Evolutionary conservation across 2,329 filamentous ascomycete species (phyloP).

Genomic region (Cytospora piceae): DNA sequence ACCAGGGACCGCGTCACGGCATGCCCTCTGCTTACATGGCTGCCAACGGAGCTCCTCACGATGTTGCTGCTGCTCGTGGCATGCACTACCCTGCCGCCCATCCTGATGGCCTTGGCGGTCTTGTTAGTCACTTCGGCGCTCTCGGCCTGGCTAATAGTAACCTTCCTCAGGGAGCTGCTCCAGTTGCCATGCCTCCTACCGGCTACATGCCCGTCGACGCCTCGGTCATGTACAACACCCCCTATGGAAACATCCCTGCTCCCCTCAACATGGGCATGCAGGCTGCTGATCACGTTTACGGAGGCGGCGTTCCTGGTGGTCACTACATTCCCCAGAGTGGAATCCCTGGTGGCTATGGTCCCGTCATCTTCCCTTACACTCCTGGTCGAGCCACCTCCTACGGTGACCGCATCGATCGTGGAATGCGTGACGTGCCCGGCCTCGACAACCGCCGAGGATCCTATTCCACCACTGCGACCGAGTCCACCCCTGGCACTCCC

Average conservation of each 20-base stretch:
- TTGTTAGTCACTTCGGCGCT: slow-evolving; percentile 32
- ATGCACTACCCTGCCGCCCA: slow-evolving; percentile 34
- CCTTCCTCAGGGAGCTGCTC: slow-evolving; percentile 33
- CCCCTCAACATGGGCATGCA: slow-evolving; percentile 29
- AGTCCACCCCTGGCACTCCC: slow-evolving; percentile 68
- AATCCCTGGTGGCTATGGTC: slow-evolving; percentile 35
- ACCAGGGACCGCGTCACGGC: slow-evolving; percentile 32
- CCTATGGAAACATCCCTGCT: slow-evolving; percentile 29
- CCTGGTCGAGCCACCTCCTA: slow-evolving; percentile 52
- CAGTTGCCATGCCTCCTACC: slow-evolving; percentile 31
- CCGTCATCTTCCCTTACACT: slow-evolving; percentile 53
- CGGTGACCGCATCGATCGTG: slow-evolving; percentile 51
- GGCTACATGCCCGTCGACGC: slow-evolving; percentile 34
- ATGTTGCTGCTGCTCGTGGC: slow-evolving; percentile 32
- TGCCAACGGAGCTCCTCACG: slow-evolving; percentile 34
- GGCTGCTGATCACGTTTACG: slow-evolving; percentile 36
- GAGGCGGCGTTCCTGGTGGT: slow-evolving; percentile 32
- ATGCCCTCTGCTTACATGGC: slow-evolving; percentile 33
- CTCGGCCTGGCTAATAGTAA: slow-evolving; percentile 33
- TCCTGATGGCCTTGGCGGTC: slow-evolving; percentile 30
- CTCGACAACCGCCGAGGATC: slow-evolving; percentile 69
- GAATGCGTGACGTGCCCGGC: slow-evolving; percentile 59
- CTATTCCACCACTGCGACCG: slow-evolving; percentile 63
- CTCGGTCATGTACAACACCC: slow-evolving; percentile 33
- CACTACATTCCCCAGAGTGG: slow-evolving; percentile 36